These are phyloP conservation scores for Gossypium mustelinum DNA, from an alignment of 345 rosid species.

Conservation along the genomic window DNA sequence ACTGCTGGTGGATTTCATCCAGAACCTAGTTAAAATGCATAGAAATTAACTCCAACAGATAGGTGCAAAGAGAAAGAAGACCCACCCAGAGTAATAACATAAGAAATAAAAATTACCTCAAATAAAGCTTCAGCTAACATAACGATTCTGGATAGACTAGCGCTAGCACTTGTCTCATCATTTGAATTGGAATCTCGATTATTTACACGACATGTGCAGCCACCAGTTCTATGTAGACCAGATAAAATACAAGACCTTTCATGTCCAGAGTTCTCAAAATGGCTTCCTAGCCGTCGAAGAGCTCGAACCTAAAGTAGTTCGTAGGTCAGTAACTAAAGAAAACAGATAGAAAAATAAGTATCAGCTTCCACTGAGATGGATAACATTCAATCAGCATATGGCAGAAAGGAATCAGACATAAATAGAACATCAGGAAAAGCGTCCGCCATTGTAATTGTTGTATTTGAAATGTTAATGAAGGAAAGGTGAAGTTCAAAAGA, in stretches of 20 bases:
- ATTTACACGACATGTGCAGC: constrained; percentile 66
- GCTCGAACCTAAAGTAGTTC: constrained; percentile 66
- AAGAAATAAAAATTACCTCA: constrained; percentile 53
- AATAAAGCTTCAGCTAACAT: constrained; percentile 97
- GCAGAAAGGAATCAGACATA: constrained; percentile 8
- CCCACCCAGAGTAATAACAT: neutral
- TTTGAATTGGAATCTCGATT: constrained; percentile 51
- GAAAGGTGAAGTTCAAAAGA: neutral
- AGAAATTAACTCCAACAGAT: constrained; percentile 28
- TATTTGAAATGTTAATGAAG: neutral
- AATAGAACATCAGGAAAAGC: neutral
- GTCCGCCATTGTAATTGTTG: neutral
- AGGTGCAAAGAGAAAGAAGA: neutral
- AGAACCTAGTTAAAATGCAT: constrained; percentile 63
- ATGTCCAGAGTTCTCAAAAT: constrained; percentile 85
- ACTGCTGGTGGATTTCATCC: constrained; percentile 99
- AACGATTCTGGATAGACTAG: constrained; percentile 95
- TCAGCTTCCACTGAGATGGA: neutral
- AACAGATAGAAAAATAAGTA: neutral
- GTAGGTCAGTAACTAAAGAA: constrained; percentile 7
- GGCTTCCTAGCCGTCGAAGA: constrained; percentile 88
- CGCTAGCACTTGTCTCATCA: constrained; percentile 79
- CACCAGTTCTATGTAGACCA: constrained; percentile 78
- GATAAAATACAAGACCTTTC: constrained; percentile 87
- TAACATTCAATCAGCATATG: neutral